Evolutionary conservation across 2,329 filamentous ascomycete genomes (phyloP), one percentile per base, ranked within the genome.

Genomic region (Penicillium sclerotiorum): DNA sequence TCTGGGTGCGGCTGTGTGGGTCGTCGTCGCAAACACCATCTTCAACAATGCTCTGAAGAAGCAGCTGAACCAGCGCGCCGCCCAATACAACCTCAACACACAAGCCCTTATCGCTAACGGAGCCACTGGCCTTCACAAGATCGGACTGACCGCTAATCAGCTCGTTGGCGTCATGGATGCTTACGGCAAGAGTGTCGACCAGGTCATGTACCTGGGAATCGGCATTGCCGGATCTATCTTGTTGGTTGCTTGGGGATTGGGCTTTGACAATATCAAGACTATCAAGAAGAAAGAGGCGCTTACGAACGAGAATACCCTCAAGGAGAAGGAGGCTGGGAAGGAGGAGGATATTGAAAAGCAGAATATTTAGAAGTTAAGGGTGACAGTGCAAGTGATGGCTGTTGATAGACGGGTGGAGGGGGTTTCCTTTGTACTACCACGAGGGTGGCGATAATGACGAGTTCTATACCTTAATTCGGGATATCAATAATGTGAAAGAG

Each of bases 191-290:
- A 60, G 59, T 25, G 50, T 68, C 20, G 61, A 65, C 38, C 40
- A 53, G 13, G 62, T 64, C 27, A 62, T 67, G 58, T 68, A 67
- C 39, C 53, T 68, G 15, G 62, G 61, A 33, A 55, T 62, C 35
- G 63, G 54, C 28, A 53, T 61, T 18, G 17, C 15, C 11, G 3
- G 32, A 5, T 9, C 11, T n/a, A 49, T 58, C 32, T 43, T 67
- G 36, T 38, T 61, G 4, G 59, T 66, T 44, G 40, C 56, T 23
- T 58, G 53, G 33, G 65, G 63, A 18, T 49, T 68, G 35, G 65
- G 65, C n/a, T n/a, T n/a, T n/a, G n/a, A n/a, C n/a, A n/a, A n/a
- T n/a, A n/a, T n/a, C n/a, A n/a, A n/a, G n/a, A n/a, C n/a, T n/a
- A n/a, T n/a, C n/a, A n/a, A n/a, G n/a, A n/a, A n/a, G n/a, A n/a